phyloP scores from a whole-genome alignment of 2,329 filamentous ascomycete species.

The Trichoderma pleuroti region DNA sequence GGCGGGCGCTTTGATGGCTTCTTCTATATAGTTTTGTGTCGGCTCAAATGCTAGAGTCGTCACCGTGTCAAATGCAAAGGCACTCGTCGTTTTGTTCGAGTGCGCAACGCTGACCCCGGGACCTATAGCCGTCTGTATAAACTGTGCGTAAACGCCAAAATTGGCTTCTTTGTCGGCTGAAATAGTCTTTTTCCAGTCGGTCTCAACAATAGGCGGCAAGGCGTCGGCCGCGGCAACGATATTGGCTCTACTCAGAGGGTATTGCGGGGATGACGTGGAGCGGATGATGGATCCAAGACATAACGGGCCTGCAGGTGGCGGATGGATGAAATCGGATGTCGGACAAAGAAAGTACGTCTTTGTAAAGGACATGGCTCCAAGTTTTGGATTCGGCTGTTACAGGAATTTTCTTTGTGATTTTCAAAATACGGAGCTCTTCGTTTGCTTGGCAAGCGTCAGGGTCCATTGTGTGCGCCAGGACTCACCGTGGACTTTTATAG shows the following conservation, averaged over 20 bases:
- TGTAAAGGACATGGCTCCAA: background rate
- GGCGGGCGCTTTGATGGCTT: background rate
- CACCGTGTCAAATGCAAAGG: background rate
- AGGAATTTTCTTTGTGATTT: too few relatives aligned
- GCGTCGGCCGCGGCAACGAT: background rate
- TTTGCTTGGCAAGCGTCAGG: too few relatives aligned
- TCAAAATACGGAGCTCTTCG: too few relatives aligned
- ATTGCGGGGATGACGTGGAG: background rate
- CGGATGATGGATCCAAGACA: background rate
- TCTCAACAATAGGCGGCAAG: background rate
- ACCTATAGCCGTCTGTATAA: background rate
- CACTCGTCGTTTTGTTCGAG: background rate
- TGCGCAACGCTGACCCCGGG: background rate
- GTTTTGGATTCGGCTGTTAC: background rate
- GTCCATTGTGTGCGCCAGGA: too few relatives aligned
- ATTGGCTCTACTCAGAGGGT: background rate
- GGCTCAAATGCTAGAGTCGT: background rate
- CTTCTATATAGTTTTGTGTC: background rate
- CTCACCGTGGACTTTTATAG: too few relatives aligned
- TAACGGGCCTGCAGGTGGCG: background rate
- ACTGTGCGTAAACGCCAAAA: background rate
- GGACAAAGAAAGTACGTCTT: slow-evolving; percentile 10
- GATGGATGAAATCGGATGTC: background rate
- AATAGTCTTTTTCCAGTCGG: background rate
- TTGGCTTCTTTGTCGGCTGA: background rate